Evolutionary conservation across 192 early-diverging fungal species (phyloP), one percentile per base, ranked within the genome.

Genomic region (Coemansia sp.): DNA sequence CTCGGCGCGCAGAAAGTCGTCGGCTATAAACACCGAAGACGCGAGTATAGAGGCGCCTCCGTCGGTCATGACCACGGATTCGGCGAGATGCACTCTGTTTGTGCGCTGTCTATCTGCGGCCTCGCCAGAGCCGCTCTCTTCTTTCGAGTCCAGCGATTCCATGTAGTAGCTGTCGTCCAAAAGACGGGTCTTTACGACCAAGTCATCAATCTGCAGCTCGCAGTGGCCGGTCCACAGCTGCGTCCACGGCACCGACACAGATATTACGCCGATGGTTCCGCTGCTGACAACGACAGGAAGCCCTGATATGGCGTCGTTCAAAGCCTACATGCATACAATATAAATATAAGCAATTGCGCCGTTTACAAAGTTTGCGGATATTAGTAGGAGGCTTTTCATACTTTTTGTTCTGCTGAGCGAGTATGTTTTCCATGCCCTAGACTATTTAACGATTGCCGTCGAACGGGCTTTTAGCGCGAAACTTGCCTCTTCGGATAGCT

Each of bases 21-120:
- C 92, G 9, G 94, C 94, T 59, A 96, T 89, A 64, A 89, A 89
- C 18, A 94, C 76, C 3, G 94, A 93, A 10, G 93, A 89, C 2
- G 90, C 60, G n/a, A 81, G 87, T 50, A 94, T 68, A 48, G 90
- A 83, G 20, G 83, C 86, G 2, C 85, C 77, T 48, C 88, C 86
- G 22, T 87, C 79, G 46, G 83, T 68, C 57, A 74, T 70, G 20
- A 70, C 64, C 19, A 82, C 71, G 10, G 76, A 73, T 42, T 72
- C 68, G 29, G 74, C 77, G 39, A 75, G 39, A 25, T 64, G 35
- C 62, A 30, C 1, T 57, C 51, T 35, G 49, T 29, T 27, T 59
- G 61, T 24, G 22, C 48, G 6, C 61, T 69, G 32, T 47, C 60
- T 45, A 42, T 58, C 30, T 25, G 55, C 57, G 8, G 53, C 61